phyloP scores from a whole-genome alignment of 306 rosid genomes.

The Lithocarpus polystachyus region DNA sequence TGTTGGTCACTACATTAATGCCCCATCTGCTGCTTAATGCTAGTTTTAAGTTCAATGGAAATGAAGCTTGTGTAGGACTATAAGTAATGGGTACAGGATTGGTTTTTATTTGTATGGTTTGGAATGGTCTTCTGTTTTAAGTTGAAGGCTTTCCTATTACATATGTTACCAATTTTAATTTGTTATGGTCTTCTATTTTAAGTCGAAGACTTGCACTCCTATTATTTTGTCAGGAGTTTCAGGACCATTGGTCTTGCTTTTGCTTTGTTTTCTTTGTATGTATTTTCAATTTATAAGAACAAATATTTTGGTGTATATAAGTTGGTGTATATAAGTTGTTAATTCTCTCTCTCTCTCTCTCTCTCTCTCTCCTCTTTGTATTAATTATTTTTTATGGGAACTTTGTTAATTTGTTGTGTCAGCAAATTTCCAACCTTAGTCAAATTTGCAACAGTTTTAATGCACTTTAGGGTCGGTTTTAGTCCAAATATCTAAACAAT shows the following conservation, averaged over 20 bases:
- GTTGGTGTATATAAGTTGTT: background rate
- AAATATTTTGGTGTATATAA: background rate
- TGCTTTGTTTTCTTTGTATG: background rate
- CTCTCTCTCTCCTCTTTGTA: background rate
- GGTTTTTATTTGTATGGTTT: background rate
- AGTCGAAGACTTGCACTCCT: background rate
- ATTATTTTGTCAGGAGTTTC: background rate
- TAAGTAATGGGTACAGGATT: background rate
- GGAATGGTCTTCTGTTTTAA: background rate
- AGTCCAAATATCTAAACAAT: too few relatives aligned
- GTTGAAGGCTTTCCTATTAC: background rate
- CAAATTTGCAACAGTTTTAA: too few relatives aligned
- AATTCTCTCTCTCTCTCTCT: background rate
- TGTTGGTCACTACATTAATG: slow-evolving; percentile 9
- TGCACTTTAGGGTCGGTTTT: too few relatives aligned
- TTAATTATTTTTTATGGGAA: too few relatives aligned
- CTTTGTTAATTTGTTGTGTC: too few relatives aligned
- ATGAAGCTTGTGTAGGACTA: background rate
- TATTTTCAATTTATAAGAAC: background rate
- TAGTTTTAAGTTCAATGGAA: background rate
- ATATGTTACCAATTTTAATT: too few relatives aligned
- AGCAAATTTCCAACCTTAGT: too few relatives aligned
- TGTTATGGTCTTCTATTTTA: background rate
- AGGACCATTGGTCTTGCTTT: background rate
- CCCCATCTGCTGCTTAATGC: slow-evolving; percentile 57